phyloP scores from a whole-genome alignment of 2,329 filamentous ascomycete genomes.

The Penicillium hordei region DNA sequence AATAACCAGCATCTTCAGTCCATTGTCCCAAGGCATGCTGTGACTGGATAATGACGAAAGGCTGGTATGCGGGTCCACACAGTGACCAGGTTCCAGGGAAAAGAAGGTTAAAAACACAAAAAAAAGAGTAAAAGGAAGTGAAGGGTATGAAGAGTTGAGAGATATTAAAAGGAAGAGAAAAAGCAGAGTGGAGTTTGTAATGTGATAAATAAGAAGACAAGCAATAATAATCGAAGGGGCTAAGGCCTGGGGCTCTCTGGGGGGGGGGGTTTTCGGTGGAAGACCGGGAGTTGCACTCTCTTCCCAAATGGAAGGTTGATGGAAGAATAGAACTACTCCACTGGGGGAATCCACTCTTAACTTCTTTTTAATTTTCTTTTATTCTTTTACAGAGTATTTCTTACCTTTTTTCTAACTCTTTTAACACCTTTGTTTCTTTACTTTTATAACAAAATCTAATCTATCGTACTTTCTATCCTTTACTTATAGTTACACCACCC shows the following conservation, averaged over 20 bases:
- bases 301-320: constrained; percentile 6
- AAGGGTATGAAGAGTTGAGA: constrained; percentile 7
- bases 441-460: background rate
- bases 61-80: constrained; percentile 23
- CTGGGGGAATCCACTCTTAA: background rate
- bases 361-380: background rate
- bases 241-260: background rate
- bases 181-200: background rate
- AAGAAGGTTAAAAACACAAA: constrained; percentile 7
- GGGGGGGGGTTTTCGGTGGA: constrained; percentile 16
- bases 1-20: constrained; percentile 27
- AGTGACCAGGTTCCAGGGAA: constrained; percentile 20
- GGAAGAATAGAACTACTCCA: constrained; percentile 5
- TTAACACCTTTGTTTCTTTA: background rate
- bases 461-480: background rate
- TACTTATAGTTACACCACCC: constrained; percentile 4
- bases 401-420: background rate
- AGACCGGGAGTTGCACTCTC: constrained; percentile 13
- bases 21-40: constrained; percentile 36
- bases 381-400: background rate
- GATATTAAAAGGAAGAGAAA: background rate
- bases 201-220: constrained; percentile 9
- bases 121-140: background rate
- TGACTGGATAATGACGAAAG: constrained; percentile 22
- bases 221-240: constrained; percentile 12